These are phyloP conservation scores for Waltiozyma sp. DNA, from an alignment of 1,139 yeast species.

Conservation along the genomic window DNA sequence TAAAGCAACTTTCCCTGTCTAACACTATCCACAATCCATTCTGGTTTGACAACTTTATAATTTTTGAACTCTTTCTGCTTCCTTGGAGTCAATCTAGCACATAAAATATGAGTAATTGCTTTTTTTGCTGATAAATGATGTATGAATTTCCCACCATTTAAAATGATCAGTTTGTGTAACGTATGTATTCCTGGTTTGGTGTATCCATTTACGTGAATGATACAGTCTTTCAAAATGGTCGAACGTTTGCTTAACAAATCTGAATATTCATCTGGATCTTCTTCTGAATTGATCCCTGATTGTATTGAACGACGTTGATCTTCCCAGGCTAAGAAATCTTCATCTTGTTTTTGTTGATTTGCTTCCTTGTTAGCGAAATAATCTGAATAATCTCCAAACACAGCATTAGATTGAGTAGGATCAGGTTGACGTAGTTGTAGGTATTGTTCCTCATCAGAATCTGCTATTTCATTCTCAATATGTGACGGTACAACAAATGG, in stretches of 20 bases:
- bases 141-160: conserved; percentile 72
- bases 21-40: conserved; percentile 70
- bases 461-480: conserved; percentile 6
- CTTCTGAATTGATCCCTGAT: neutral
- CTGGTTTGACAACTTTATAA: conserved; percentile 69
- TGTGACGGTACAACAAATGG: neutral
- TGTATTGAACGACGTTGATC: conserved; percentile 23
- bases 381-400: conserved; percentile 59
- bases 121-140: conserved; percentile 61
- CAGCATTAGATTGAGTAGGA: conserved; percentile 17
- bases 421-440: conserved; percentile 1
- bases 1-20: conserved; percentile 35
- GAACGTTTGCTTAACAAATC: conserved; percentile 9
- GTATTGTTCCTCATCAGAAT: conserved; percentile 19
- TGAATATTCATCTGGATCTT: conserved; percentile 1
- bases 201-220: conserved; percentile 74
- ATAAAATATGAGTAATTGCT: conserved; percentile 75
- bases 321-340: conserved; percentile 39
- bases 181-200: conserved; percentile 69
- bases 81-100: conserved; percentile 67
- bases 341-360: conserved; percentile 64
- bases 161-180: conserved; percentile 57
- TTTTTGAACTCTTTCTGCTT: conserved; percentile 55
- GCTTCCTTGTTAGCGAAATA: conserved; percentile 58
- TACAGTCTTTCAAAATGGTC: conserved; percentile 50